Conservation (phyloP, 2,329 filamentous ascomycete species). For the Hypocrella siamensis region DNA sequence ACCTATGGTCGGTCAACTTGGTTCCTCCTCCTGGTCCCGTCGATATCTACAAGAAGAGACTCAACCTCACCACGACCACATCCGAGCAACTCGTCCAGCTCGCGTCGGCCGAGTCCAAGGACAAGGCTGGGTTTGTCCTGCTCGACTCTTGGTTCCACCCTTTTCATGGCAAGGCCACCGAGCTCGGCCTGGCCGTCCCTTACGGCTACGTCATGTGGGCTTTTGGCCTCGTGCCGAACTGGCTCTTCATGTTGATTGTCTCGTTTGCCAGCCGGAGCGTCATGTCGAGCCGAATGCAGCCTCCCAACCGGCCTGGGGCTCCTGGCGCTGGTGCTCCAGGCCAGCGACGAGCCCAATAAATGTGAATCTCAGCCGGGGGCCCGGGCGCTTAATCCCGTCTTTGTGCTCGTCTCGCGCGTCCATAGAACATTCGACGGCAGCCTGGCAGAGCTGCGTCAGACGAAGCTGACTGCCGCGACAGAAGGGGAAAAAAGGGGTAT, state of each 20-base stretch:
- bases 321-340: slow-evolving; percentile 2
- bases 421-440: background rate
- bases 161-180: slow-evolving; percentile 50
- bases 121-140: slow-evolving; percentile 32
- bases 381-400: too few relatives aligned
- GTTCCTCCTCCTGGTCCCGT: slow-evolving; percentile 48
- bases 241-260: slow-evolving; percentile 63
- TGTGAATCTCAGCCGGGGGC: background rate
- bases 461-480: too few relatives aligned
- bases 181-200: slow-evolving; percentile 46
- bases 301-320: slow-evolving; percentile 5
- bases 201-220: slow-evolving; percentile 53
- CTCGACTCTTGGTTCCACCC: slow-evolving; percentile 60
- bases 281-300: slow-evolving; percentile 35
- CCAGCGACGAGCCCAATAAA: slow-evolving; percentile 2
- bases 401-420: background rate
- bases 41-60: slow-evolving; percentile 45
- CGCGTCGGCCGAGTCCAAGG: slow-evolving; percentile 33
- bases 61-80: slow-evolving; percentile 57
- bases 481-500: too few relatives aligned
- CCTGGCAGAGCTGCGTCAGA: too few relatives aligned
- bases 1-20: slow-evolving; percentile 52
- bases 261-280: slow-evolving; percentile 58
- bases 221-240: slow-evolving; percentile 52
- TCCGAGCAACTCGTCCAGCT: slow-evolving; percentile 46